These are phyloP conservation scores for Amaranthus cruentus DNA, from an alignment of 148 eudicot species.

Conservation along the genomic window DNA sequence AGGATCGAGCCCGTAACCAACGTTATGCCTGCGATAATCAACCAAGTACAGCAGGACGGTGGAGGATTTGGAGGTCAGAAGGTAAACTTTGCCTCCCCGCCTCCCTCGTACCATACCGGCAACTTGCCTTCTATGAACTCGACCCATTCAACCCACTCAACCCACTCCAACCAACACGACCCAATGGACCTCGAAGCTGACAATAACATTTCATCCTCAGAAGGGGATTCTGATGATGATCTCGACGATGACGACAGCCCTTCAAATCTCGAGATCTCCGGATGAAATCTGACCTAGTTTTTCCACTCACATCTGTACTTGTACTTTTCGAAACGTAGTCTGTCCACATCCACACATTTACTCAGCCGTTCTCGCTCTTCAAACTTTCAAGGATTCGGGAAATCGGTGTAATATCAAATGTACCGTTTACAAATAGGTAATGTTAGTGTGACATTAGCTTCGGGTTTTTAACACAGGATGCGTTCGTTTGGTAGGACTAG, in stretches of 20 bases:
- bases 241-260: conserved; percentile 34
- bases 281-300: conserved; percentile 27
- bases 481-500: conserved; percentile 21
- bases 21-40: conserved; percentile 33
- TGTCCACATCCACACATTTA: conserved; percentile 16
- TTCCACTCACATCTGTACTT: background rate
- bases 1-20: conserved; percentile 40
- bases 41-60: conserved; percentile 35
- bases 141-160: conserved; percentile 25
- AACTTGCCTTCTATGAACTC: conserved; percentile 39
- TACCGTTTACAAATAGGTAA: conserved; percentile 13
- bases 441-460: conserved; percentile 14
- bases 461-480: conserved; percentile 19
- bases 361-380: conserved; percentile 5
- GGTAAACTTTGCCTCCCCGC: conserved; percentile 39
- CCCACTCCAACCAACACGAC: conserved; percentile 28
- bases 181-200: conserved; percentile 34
- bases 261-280: conserved; percentile 39
- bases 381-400: background rate
- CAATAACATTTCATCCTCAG: conserved; percentile 34
- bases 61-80: conserved; percentile 43
- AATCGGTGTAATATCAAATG: conserved; percentile 12
- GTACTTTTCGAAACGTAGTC: conserved; percentile 6
- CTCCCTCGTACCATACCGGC: conserved; percentile 34
- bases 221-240: conserved; percentile 44